Conservation (phyloP, 78 protist genomes). For the Chrysochromulina parva region DNA sequence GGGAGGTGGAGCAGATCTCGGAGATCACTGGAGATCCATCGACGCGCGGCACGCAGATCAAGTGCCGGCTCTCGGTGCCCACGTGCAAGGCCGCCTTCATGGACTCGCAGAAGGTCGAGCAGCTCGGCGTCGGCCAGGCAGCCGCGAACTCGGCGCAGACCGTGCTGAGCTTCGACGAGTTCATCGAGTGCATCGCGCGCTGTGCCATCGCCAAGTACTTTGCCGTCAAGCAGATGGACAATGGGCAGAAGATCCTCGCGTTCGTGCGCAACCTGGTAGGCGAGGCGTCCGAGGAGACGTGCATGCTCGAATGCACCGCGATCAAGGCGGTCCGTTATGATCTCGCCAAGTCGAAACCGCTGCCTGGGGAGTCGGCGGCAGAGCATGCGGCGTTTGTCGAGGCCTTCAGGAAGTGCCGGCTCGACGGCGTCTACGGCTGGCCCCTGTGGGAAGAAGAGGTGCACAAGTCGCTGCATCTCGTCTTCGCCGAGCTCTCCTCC, state of each 20-base stretch:
- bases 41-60: background rate
- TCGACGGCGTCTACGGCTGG: background rate
- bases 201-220: background rate
- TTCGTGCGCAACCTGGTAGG: background rate
- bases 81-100: background rate
- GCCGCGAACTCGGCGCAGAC: background rate
- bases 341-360: background rate
- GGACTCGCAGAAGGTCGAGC: background rate
- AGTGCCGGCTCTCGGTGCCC: background rate
- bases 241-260: background rate
- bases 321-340: background rate
- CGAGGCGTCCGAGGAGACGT: background rate
- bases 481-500: background rate
- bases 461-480: background rate
- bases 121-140: too few species aligned
- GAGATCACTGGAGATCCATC: too few species aligned
- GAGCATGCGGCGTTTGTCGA: background rate
- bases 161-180: background rate
- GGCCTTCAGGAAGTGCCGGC: background rate
- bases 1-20: too few species aligned
- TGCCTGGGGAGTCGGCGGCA: background rate
- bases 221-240: background rate
- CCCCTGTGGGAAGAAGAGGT: background rate
- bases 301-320: background rate
- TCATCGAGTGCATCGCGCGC: background rate